Conservation (phyloP, 108 stramenopile genomes). For the Skeletonema grethae region DNA sequence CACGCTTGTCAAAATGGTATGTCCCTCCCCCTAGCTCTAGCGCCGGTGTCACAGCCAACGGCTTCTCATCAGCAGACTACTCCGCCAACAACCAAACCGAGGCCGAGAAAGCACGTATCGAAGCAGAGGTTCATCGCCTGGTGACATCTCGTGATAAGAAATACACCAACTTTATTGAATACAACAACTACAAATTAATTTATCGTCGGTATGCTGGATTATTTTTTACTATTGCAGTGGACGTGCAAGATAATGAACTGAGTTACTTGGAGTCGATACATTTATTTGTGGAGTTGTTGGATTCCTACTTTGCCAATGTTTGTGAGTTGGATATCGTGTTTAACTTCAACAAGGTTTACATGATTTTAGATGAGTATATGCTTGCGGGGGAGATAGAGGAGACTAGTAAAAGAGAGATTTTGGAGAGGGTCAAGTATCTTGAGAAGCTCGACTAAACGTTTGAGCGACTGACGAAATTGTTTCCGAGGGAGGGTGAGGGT, state of each 20-base stretch:
- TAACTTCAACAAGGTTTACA: slow-evolving; percentile 99
- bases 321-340: slow-evolving; percentile 99
- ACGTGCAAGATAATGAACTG: slow-evolving; percentile 98
- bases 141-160: slow-evolving; percentile 96
- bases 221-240: slow-evolving; percentile 98
- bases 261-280: slow-evolving; percentile 97
- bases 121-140: slow-evolving; percentile 96
- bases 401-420: slow-evolving; percentile 91
- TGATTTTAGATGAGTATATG: slow-evolving; percentile 98
- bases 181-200: slow-evolving; percentile 98
- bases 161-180: slow-evolving; percentile 99
- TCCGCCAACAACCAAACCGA: slow-evolving; percentile 59
- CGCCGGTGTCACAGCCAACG: slow-evolving; percentile 25
- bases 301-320: slow-evolving; percentile 97
- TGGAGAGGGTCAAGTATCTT: slow-evolving; percentile 89
- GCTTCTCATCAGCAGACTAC: slow-evolving; percentile 27
- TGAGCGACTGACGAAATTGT: not conserved
- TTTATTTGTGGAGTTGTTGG: slow-evolving; percentile 98
- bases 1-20: slow-evolving; percentile 98
- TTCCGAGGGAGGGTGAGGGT: not conserved
- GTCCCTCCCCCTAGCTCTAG: slow-evolving; percentile 71
- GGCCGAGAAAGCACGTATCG: slow-evolving; percentile 94
- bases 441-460: slow-evolving; percentile 85
- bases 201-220: slow-evolving; percentile 99
- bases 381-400: slow-evolving; percentile 96